Evolutionary conservation across 768 basidiomycete genomes (phyloP), one percentile per base, ranked within the genome.

Genomic region (Austroboletus eburneus): DNA sequence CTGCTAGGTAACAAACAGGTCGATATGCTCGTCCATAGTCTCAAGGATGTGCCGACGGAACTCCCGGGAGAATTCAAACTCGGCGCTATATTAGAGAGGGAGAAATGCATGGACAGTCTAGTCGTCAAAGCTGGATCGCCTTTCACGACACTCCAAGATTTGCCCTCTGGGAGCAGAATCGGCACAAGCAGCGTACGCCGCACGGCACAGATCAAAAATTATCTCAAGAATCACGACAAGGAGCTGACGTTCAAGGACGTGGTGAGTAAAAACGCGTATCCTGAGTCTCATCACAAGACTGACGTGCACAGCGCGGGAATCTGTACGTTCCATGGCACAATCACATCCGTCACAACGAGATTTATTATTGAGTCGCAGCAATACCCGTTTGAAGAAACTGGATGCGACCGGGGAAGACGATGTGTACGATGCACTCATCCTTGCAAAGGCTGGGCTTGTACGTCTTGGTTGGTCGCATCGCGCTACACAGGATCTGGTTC

Each of bases 101-200:
- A 92, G 66, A 85, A 94, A 65, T 89, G 89, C 0, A 80, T 85
- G 44, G 96, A 99, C 60, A 85, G 85, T 41, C 64, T 99, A 44
- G 88, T 98, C 29, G 83, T 95, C 44, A 91, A 87, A 71, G 69
- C 77, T 43, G 93, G 87, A 4, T 64, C 74, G 51, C 54, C 61
- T 20, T 94, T 85, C 76, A 87, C 76, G 62, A 75, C 62, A 1
- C 68, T 99, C 39, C 84, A 83, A 25, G 94, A 97, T 25, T 61
- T 98, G 34, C 93, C 95, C 2, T 77, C 77, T 12, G 93, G 92
- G 9, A 87, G 84, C 56, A 86, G 94, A 9, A 81, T 99, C n/a
- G 96, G 96, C 13, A 97, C 96, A 36, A 91, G 91, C 57, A 93
- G 90, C 66, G 91, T 99, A 25, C 77, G 96, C 42, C 71, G 96